Evolutionary conservation across 176 grass and related monocot genomes (phyloP), one percentile per base, ranked within the genome.

Genomic region (Lolium perenne): DNA sequence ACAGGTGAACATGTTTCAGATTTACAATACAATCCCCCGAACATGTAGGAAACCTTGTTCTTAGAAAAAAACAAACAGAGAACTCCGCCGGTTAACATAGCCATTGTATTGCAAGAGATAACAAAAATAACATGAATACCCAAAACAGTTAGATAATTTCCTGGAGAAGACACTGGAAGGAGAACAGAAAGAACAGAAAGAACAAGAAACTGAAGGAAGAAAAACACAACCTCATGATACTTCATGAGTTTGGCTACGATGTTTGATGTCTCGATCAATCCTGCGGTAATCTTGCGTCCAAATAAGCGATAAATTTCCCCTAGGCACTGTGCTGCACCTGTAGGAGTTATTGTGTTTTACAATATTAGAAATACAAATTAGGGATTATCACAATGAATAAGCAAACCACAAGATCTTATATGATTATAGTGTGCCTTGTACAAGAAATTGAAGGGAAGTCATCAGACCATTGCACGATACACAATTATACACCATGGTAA

Each of bases 221-320:
- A 79, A 20, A 21, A 83, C 69, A 76, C 76, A 79, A 98, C 95
- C 95, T 98, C 97, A 63, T 92, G 80, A 82, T 88, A 98, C 66
- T 98, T 98, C 94, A 98, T 98, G 38, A 95, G 80, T 83, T 95
- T 98, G 75, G 91, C 92, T 80, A 88, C 92, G 85, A 95, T 92
- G 69, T 75, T 95, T 89, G 92, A 84, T 85, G 97, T 98, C 84
- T 98, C 97, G 35, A 92, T 82, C 82, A 98, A 82, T 67, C 97
- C 97, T 84, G 93, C 84, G 74, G 94, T 98, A 87, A 98, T 95
- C 86, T 83, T 95, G 79, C 79, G 86, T 12, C 97, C 97, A 32
- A 98, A 98, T 69, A 94, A 89, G 54, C 76, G 84, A 75, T 98
- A 98, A 78, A 98, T 84, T 86, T 98, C 88, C 48, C 96, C 97